A percentile compares a stretch with the other conserved stretches of the same genome.
phyloP scores from a whole-genome alignment of 1,284 basidiomycete genomes.

The Cutaneotrichosporon daszewskae region DNA sequence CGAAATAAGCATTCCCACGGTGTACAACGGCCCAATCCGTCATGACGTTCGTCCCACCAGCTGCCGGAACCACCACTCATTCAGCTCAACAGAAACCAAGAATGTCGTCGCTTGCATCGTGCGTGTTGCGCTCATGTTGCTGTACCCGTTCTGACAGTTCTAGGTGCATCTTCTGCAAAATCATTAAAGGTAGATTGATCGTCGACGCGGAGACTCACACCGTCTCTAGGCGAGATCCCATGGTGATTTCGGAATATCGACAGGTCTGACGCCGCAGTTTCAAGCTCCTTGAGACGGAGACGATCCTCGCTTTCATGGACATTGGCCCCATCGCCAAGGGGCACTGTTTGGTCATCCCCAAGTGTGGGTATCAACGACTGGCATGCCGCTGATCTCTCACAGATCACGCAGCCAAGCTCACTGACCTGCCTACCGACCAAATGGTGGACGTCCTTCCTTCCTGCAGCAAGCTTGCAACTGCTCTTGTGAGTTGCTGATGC shows the following conservation, averaged over 20 bases:
- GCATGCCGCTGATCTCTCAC: background rate
- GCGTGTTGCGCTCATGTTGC: no score
- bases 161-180: constrained; percentile 81
- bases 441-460: constrained; percentile 70
- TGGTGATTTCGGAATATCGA: constrained; percentile 36
- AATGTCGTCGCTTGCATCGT: no score
- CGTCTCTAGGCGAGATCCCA: constrained; percentile 50
- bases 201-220: background rate
- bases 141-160: no score
- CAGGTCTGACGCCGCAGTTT: no score
- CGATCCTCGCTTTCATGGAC: constrained; percentile 74
- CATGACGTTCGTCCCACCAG: no score
- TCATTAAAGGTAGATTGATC: constrained; percentile 63
- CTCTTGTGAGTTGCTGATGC: background rate
- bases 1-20: background rate
- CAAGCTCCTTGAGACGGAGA: constrained; percentile 74
- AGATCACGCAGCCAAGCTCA: constrained; percentile 74
- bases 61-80: no score
- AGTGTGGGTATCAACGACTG: constrained; percentile 56
- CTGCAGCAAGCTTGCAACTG: constrained; percentile 87
- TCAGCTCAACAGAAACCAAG: no score
- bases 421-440: constrained; percentile 74
- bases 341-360: constrained; percentile 75
- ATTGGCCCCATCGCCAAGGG: constrained; percentile 80
- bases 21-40: no score